Conservation (phyloP, 2,329 filamentous ascomycete species). For the Arachnopeziza araneosa region DNA sequence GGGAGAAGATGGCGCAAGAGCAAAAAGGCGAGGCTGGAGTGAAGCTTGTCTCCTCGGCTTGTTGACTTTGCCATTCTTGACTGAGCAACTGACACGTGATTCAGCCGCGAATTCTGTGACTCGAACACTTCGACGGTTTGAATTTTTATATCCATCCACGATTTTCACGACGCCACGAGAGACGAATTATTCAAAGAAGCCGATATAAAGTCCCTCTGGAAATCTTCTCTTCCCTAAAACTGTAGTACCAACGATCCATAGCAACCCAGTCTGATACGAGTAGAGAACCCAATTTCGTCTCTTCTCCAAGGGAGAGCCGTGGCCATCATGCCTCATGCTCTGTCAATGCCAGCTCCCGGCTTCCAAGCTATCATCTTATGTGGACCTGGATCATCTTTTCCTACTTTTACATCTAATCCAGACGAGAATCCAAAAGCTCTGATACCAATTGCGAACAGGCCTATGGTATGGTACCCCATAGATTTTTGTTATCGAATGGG, state of each 20-base stretch:
- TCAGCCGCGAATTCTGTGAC: constrained; percentile 5
- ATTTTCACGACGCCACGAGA: not conserved
- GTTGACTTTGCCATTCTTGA: constrained; percentile 9
- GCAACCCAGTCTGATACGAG: not conserved
- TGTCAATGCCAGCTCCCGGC: constrained; percentile 66
- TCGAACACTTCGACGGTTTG: constrained; percentile 4
- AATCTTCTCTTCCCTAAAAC: too few relatives aligned
- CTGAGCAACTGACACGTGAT: constrained; percentile 15
- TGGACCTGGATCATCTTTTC: constrained; percentile 74
- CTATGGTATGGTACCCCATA: constrained; percentile 86
- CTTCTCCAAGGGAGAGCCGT: not conserved
- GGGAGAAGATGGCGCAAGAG: constrained; percentile 14
- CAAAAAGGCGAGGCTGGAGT: constrained; percentile 18
- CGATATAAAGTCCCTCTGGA: too few relatives aligned
- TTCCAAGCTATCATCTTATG: constrained; percentile 81
- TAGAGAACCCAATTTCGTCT: not conserved
- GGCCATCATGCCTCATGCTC: constrained; percentile 65
- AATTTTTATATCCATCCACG: not conserved
- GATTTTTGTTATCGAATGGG: constrained; percentile 81
- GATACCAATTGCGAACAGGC: constrained; percentile 74
- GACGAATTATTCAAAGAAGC: not conserved
- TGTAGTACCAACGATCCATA: too few relatives aligned
- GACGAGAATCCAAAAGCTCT: constrained; percentile 79
- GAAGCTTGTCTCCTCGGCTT: constrained; percentile 9
- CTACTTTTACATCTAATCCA: constrained; percentile 75